Conservation (phyloP, 352 stramenopile species). For the Phytophthora tentaculata region DNA sequence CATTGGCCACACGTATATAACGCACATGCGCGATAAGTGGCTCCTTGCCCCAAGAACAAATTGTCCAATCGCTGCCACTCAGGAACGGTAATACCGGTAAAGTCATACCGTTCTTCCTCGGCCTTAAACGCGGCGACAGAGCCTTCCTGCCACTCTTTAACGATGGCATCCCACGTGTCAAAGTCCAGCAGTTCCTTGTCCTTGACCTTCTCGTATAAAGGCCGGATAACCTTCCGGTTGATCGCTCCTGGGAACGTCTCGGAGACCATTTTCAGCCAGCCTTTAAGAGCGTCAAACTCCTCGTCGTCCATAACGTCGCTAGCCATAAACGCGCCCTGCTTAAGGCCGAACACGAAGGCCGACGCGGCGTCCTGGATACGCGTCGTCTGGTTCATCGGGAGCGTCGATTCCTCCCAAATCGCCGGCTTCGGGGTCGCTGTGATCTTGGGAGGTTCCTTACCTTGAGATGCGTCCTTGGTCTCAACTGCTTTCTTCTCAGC, state of each 20-base stretch:
- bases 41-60: conserved; percentile 70
- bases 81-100: conserved; percentile 48
- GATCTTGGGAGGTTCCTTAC: conserved; percentile 16
- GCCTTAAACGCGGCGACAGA: conserved; percentile 58
- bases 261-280: conserved; percentile 77
- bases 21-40: conserved; percentile 71
- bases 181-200: conserved; percentile 71
- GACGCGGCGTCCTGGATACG: conserved; percentile 78
- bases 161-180: conserved; percentile 67
- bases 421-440: conserved; percentile 24
- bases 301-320: conserved; percentile 78
- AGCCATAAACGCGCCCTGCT: conserved; percentile 79
- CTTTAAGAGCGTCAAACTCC: conserved; percentile 79
- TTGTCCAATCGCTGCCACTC: conserved; percentile 75
- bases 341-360: conserved; percentile 82
- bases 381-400: conserved; percentile 77
- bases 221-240: conserved; percentile 71
- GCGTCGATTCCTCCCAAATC: conserved; percentile 83
- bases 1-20: conserved; percentile 87
- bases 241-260: conserved; percentile 76
- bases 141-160: conserved; percentile 67
- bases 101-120: conserved; percentile 63
- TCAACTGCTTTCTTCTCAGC: conserved; percentile 10
- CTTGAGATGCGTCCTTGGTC: conserved; percentile 19
- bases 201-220: conserved; percentile 55